Evolutionary conservation across 2,329 filamentous ascomycete genomes (phyloP).

Genomic region (Neofusicoccum kwambonambiense): DNA sequence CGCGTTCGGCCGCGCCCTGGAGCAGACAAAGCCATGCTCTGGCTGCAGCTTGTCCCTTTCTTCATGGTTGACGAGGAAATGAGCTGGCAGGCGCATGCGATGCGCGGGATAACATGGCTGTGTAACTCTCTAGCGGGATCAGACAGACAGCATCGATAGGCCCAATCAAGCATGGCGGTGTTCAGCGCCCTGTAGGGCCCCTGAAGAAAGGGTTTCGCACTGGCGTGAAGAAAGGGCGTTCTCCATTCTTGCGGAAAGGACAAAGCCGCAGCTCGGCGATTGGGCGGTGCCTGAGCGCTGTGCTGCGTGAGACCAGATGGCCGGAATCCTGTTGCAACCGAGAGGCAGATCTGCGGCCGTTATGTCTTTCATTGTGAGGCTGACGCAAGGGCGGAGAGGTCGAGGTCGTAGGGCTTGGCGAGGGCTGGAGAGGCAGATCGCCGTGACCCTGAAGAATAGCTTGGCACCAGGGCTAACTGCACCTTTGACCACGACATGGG

Average conservation of each 20-base stretch:
- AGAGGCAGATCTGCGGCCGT: slow-evolving; percentile 12
- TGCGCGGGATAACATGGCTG: background rate
- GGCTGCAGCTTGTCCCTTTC: background rate
- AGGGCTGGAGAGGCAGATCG: slow-evolving; percentile 1
- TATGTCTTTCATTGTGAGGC: slow-evolving; percentile 18
- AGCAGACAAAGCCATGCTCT: background rate
- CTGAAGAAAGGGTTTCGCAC: slow-evolving; percentile 12
- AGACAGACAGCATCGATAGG: background rate
- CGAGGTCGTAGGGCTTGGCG: slow-evolving; percentile 16
- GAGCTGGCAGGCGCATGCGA: background rate
- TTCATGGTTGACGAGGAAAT: background rate
- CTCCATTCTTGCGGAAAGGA: slow-evolving; percentile 2
- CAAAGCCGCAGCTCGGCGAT: slow-evolving; percentile 8
- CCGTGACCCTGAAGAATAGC: slow-evolving; percentile 15
- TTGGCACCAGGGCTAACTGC: slow-evolving; percentile 12
- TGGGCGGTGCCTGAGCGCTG: slow-evolving; percentile 6
- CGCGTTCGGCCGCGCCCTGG: background rate
- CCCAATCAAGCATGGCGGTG: background rate
- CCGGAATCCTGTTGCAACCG: background rate
- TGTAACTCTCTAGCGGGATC: background rate
- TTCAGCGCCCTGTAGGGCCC: slow-evolving; percentile 3
- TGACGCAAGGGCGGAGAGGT: slow-evolving; percentile 17
- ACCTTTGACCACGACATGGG: background rate
- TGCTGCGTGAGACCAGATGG: background rate
- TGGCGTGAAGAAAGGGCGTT: slow-evolving; percentile 3